Evolutionary conservation across 352 stramenopile species (phyloP), one percentile per base, ranked within the genome.

Genomic region (Phytopythium oedochilum): DNA sequence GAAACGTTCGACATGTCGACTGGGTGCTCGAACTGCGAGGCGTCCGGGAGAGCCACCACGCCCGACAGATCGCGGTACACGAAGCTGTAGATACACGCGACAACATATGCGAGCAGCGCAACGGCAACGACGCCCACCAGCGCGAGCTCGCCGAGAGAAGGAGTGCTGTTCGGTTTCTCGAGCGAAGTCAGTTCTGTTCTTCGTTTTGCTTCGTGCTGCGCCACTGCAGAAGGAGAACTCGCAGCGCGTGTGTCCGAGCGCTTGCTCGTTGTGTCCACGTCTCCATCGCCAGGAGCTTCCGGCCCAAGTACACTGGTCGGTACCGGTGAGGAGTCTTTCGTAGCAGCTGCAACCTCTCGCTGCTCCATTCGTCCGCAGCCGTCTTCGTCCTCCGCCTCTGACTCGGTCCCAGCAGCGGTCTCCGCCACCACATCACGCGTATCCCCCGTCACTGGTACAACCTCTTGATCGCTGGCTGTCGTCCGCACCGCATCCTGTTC

Each of bases 1-100:
- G 64, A 71, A 11, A 82, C 63, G 42, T 82, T 80, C 17, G 71
- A 79, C 22, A 88, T 57, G 45, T 85, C 65, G 35, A 64, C 65
- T 14, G 71, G 67, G 8, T 57, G 63, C 26, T 80, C 73, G 3
- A 85, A 52, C 18, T 51, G 50, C 15, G 66, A 47, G 15, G 66
- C 57, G 31, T 72, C 59, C 0, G 77, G 73, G 29, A 85, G 61
- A 28, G 70, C 64, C 7, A 78, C 54, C 39, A 53, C 39, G 34
- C 77, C 35, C n/a, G 34, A 43, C 7, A 26, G 5, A 18, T 43
- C 31, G 2, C 71, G 77, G 35, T 78, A 53, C 25, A 71, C 71
- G 47, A 64, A 77, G 20, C 73, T 73, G 61, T 75, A 80, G 17
- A 71, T 32, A 36, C 68, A 71, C 18, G 67, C 74, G 44, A 70